These are phyloP conservation scores for Elasticomyces elasticus DNA, from an alignment of 495 filamentous ascomycete genomes.

Conservation along the genomic window DNA sequence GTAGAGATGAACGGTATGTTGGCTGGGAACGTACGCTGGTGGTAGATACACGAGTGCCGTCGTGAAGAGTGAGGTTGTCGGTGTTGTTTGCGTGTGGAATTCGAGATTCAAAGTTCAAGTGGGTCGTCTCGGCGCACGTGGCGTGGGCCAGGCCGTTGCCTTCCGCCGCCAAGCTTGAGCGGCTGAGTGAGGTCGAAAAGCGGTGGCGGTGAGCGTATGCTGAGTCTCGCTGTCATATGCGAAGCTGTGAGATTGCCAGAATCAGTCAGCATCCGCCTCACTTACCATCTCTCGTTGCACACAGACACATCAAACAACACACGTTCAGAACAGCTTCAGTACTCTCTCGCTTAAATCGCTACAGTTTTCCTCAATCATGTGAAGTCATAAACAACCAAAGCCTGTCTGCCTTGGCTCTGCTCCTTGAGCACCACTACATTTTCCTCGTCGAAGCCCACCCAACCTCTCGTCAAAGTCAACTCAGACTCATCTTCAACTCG, in stretches of 20 bases:
- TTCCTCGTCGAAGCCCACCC: constrained; percentile 89
- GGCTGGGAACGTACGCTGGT: background rate
- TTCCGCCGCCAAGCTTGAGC: too few relatives aligned
- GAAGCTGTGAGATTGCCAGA: too few relatives aligned
- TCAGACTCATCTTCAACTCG: constrained; percentile 5
- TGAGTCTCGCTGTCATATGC: too few relatives aligned
- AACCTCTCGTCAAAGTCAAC: constrained; percentile 41
- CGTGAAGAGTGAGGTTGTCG: background rate
- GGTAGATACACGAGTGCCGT: background rate
- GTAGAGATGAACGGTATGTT: too few relatives aligned
- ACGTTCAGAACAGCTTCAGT: background rate
- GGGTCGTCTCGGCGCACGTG: background rate
- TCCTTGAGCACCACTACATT: constrained; percentile 79
- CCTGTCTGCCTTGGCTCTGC: constrained; percentile 52
- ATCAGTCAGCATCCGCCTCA: too few relatives aligned
- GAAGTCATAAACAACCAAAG: constrained; percentile 87
- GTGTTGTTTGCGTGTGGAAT: background rate
- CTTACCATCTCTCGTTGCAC: too few relatives aligned
- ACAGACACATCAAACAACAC: background rate
- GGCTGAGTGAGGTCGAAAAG: too few relatives aligned
- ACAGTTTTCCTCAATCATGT: constrained; percentile 37
- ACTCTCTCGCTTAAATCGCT: constrained; percentile 2
- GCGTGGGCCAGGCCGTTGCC: background rate
- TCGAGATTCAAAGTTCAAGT: background rate
- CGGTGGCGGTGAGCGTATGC: too few relatives aligned